Evolutionary conservation across 257 asterid species (phyloP), one percentile per base, ranked within the genome.

Genomic region (Schizonepeta tenuifolia): DNA sequence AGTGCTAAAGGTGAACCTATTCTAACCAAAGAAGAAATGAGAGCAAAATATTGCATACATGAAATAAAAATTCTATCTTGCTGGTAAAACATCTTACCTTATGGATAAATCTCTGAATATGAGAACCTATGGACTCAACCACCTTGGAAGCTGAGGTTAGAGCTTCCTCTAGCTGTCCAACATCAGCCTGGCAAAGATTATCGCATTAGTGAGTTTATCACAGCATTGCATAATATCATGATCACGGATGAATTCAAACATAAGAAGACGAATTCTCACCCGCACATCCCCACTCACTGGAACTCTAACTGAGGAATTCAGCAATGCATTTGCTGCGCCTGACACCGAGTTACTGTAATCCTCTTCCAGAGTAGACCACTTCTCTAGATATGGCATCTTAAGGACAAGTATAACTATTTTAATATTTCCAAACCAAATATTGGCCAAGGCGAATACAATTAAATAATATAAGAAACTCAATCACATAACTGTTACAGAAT

Each of bases 321-420:
- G 81, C 76, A 92, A 83, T 44, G 98, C 88, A 66, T 71, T 75
- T 7, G 83, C 60, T 65, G 85, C 68, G 38, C 81, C 88, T 12
- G 88, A 81, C 38, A 92, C 57, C 58, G 84, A 88, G 73, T 69
- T 69, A 12, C 87, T 83, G 76, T 84, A 88, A 22, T 86, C 91
- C 72, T 84, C 86, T 71, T 87, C 93, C 85, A 82, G 63, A 26
- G 51, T 64, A 59, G 87, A 80, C 98, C 98, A 92, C 71, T 86
- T 86, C 31, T 86, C 89, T 55, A 92, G 97, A 79, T 73, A 77
- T 72, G 94, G 88, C 86, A 82, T 84, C 96, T 90, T 56, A 73
- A 26, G 26, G 43, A 24, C 59, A 9, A 1, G 68, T 18, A 24
- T 5, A 72, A 21, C 24, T 10, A 50, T 50, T 43, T 56, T 36